Evolutionary conservation across 495 filamentous ascomycete genomes (phyloP).

Genomic region (Aspergillus leporis): DNA sequence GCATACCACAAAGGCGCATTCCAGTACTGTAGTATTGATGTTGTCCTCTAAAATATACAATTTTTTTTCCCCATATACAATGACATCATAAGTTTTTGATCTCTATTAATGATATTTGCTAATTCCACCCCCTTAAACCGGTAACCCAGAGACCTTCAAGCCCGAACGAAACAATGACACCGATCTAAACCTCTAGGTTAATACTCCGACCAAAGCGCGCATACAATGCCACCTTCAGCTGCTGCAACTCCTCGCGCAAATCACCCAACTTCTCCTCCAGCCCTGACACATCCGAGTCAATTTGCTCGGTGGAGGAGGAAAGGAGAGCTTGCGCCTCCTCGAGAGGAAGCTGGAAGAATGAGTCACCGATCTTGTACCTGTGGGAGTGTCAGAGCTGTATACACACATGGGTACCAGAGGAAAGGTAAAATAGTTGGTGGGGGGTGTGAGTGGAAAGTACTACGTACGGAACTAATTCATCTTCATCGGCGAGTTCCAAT

Average conservation of each 20-base stretch:
- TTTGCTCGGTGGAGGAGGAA: constrained; percentile 62
- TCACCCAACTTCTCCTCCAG: constrained; percentile 74
- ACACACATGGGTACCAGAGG: neutral
- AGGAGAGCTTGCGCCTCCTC: constrained; percentile 84
- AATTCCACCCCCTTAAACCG: neutral
- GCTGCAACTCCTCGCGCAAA: constrained; percentile 80
- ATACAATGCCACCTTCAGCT: constrained; percentile 88
- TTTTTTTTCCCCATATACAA: neutral
- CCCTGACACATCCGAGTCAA: constrained; percentile 71
- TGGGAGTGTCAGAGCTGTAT: neutral
- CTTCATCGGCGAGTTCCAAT: constrained; percentile 93
- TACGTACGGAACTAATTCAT: constrained; percentile 83
- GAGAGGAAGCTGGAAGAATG: constrained; percentile 84
- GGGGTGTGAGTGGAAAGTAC: neutral
- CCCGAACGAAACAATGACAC: neutral
- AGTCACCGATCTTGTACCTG: constrained; percentile 96
- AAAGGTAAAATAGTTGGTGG: neutral
- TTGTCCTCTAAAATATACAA: neutral
- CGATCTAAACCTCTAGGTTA: constrained; percentile 81
- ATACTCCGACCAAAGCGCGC: constrained; percentile 93
- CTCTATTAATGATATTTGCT: neutral
- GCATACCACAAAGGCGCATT: neutral
- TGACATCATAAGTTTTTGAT: neutral
- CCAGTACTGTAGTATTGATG: neutral
- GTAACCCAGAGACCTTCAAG: neutral